These are phyloP conservation scores for Acer negundo DNA, from an alignment of 345 rosid species.

Conservation along the genomic window DNA sequence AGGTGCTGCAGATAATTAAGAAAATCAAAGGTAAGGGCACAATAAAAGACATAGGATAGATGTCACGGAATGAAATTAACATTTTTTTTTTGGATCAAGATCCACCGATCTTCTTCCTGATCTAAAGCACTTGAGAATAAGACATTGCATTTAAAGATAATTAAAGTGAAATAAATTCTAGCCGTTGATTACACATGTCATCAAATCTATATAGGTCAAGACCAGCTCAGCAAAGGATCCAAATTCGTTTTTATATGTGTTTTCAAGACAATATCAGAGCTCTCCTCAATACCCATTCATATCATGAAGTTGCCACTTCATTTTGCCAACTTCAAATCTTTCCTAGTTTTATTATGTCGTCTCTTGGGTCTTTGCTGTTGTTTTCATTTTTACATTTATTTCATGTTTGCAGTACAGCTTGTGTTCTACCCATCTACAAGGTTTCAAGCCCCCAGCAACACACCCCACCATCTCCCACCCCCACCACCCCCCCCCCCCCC, in stretches of 20 bases:
- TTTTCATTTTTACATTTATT: background rate
- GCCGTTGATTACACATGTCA: too few relatives aligned
- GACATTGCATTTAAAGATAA: too few relatives aligned
- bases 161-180: too few relatives aligned
- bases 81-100: too few relatives aligned
- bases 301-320: background rate
- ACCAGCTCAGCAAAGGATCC: too few relatives aligned
- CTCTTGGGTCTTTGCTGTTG: background rate
- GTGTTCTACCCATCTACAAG: background rate
- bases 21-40: slow-evolving; percentile 17
- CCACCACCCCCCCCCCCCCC: too few relatives aligned
- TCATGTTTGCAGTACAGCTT: background rate
- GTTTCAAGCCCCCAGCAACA: too few relatives aligned
- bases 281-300: background rate
- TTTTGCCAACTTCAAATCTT: background rate
- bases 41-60: background rate
- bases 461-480: too few relatives aligned
- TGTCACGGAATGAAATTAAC: background rate
- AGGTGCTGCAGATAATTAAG: slow-evolving; percentile 52
- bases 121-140: too few relatives aligned
- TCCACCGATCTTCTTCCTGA: too few relatives aligned
- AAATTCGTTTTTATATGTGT: too few relatives aligned
- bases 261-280: background rate
- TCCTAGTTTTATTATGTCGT: background rate
- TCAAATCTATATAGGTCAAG: too few relatives aligned